Evolutionary conservation across 495 filamentous ascomycete genomes (phyloP).

Genomic region (Astrothelium macrocarpum): DNA sequence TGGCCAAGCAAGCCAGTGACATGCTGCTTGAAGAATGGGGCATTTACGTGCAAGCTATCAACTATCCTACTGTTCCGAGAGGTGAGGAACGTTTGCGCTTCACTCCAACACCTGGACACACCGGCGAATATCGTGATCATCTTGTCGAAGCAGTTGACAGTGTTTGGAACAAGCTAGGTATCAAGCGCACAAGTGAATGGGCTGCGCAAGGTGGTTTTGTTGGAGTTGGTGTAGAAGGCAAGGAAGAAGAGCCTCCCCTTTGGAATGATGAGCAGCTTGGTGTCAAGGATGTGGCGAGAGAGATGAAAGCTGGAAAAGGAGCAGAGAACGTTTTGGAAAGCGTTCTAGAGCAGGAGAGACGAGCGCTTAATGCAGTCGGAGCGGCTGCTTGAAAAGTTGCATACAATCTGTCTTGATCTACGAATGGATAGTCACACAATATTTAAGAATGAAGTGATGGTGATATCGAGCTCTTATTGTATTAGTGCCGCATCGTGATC

Average conservation of each 20-base stretch:
- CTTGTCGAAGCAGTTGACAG: conserved; percentile 75
- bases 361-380: conserved; percentile 32
- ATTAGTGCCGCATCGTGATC: no score
- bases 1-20: conserved; percentile 86
- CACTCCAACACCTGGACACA: conserved; percentile 90
- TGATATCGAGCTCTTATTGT: no score
- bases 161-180: conserved; percentile 77
- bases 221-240: conserved; percentile 68
- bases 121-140: conserved; percentile 67
- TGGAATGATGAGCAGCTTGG: conserved; percentile 86
- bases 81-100: conserved; percentile 92
- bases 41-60: conserved; percentile 98
- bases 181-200: conserved; percentile 90
- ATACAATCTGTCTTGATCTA: no score
- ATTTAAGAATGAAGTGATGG: no score
- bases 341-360: conserved; percentile 27
- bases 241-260: conserved; percentile 51
- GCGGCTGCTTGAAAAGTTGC: conserved; percentile 36
- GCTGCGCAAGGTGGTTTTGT: conserved; percentile 84
- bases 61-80: conserved; percentile 94
- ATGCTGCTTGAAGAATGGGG: conserved; percentile 74
- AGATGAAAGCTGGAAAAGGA: conserved; percentile 41
- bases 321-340: conserved; percentile 21
- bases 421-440: no score
- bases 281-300: conserved; percentile 43